phyloP scores from a whole-genome alignment of 768 basidiomycete genomes.

The Filobasidium wieringae region DNA sequence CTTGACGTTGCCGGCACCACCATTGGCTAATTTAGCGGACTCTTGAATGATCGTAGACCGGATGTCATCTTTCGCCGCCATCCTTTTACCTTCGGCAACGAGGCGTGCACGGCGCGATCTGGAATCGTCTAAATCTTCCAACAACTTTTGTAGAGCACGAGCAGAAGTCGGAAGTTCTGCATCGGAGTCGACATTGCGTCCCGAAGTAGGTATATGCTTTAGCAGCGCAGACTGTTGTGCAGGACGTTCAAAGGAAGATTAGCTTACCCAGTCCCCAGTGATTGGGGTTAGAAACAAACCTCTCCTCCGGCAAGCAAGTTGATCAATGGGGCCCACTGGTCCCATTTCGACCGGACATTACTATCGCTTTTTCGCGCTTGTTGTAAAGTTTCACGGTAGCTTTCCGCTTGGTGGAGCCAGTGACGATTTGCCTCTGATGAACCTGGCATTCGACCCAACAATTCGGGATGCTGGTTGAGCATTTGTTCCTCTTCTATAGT shows the following conservation, averaged over 20 bases:
- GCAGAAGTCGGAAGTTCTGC: conserved; percentile 26
- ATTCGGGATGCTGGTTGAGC: conserved; percentile 34
- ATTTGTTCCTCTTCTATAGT: conserved; percentile 41
- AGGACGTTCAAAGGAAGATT: background rate
- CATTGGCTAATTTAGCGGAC: conserved; percentile 54
- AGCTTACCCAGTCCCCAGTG: too few species aligned
- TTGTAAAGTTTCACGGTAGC: conserved; percentile 59
- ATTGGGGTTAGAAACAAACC: background rate
- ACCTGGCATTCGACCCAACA: conserved; percentile 44
- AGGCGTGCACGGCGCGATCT: conserved; percentile 52
- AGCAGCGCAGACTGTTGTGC: conserved; percentile 14
- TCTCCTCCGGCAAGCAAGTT: conserved; percentile 58
- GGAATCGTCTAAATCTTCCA: conserved; percentile 72
- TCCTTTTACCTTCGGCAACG: conserved; percentile 53
- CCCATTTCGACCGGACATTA: conserved; percentile 69
- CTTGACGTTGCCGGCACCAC: conserved; percentile 48
- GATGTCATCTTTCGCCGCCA: conserved; percentile 62
- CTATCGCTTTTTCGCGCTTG: conserved; percentile 67
- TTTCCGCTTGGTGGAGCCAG: conserved; percentile 56
- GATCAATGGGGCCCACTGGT: conserved; percentile 69
- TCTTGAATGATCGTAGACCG: conserved; percentile 54
- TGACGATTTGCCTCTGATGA: conserved; percentile 71
- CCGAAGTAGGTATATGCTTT: conserved; percentile 38
- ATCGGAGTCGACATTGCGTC: conserved; percentile 38
- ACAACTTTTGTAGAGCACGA: conserved; percentile 40